These are phyloP conservation scores for Plantago major DNA, from an alignment of 257 asterid genomes.

Conservation along the genomic window DNA sequence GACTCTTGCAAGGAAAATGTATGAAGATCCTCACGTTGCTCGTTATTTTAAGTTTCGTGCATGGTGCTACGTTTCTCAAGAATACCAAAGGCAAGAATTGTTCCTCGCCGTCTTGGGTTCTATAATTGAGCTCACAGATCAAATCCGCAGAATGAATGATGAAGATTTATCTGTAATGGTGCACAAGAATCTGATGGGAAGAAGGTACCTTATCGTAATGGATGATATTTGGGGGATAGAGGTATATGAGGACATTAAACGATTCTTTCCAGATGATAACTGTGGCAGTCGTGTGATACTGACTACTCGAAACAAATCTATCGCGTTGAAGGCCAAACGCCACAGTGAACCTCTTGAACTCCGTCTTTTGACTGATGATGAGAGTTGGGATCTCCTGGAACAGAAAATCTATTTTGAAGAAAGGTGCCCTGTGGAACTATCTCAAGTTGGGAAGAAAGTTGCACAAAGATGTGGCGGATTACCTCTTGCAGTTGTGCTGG, in stretches of 20 bases:
- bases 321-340: neutral
- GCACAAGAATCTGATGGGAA: constrained; percentile 7
- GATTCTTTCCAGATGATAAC: constrained; percentile 3
- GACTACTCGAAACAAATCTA: constrained; percentile 7
- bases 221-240: constrained; percentile 16
- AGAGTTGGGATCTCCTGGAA: constrained; percentile 19
- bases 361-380: neutral
- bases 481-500: constrained; percentile 5
- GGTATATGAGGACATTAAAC: neutral
- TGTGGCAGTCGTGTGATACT: constrained; percentile 10
- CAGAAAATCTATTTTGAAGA: constrained; percentile 4
- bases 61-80: constrained; percentile 25
- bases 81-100: constrained; percentile 9
- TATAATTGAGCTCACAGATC: constrained; percentile 11
- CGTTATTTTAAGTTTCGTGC: constrained; percentile 14
- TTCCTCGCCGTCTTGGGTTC: constrained; percentile 18
- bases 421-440: neutral
- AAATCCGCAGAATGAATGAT: neutral
- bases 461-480: neutral
- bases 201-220: constrained; percentile 11
- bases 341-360: constrained; percentile 1
- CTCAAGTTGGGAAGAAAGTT: neutral
- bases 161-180: constrained; percentile 4
- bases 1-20: constrained; percentile 13
- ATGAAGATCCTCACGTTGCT: constrained; percentile 7